A percentile compares a stretch with the other conserved stretches of the same genome.
Evolutionary conservation across 2,329 filamentous ascomycete genomes (phyloP).

Genomic region (Trichophyton mentagrophytes): DNA sequence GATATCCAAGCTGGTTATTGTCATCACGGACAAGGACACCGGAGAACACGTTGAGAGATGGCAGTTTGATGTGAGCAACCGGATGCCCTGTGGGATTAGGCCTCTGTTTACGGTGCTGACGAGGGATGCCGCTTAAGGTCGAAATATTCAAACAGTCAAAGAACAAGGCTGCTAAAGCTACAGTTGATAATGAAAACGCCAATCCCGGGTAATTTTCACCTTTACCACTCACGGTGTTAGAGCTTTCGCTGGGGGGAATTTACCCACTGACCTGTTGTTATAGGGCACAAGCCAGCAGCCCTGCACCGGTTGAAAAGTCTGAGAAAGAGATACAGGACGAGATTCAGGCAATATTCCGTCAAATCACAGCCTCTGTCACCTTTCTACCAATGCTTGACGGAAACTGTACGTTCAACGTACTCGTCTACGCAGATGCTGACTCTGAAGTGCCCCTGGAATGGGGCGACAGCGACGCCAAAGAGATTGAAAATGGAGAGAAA

Average conservation of each 20-base stretch:
- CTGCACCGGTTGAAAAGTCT: slow-evolving; percentile 53
- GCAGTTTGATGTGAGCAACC: slow-evolving; percentile 73
- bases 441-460: slow-evolving; percentile 95
- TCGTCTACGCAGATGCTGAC: slow-evolving; percentile 94
- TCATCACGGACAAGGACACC: slow-evolving; percentile 93
- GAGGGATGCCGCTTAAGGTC: background rate
- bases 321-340: slow-evolving; percentile 90
- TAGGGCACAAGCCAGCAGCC: slow-evolving; percentile 4
- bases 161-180: slow-evolving; percentile 37
- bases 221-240: too few relatives aligned
- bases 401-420: slow-evolving; percentile 95
- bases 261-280: background rate
- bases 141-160: slow-evolving; percentile 24
- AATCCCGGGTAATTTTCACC: slow-evolving; percentile 36
- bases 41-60: slow-evolving; percentile 92
- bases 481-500: slow-evolving; percentile 87
- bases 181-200: slow-evolving; percentile 42
- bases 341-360: slow-evolving; percentile 91
- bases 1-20: slow-evolving; percentile 91
- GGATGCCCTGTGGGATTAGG: too few relatives aligned
- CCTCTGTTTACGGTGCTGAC: background rate
- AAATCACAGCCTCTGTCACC: slow-evolving; percentile 94
- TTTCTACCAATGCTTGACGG: slow-evolving; percentile 89
- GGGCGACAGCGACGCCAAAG: slow-evolving; percentile 96
- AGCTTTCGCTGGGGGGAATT: background rate